Percentiles rank a stretch among this genome's conserved stretches.
phyloP scores from a whole-genome alignment of 177 flowering plant genomes.

The Vitis hybrid region DNA sequence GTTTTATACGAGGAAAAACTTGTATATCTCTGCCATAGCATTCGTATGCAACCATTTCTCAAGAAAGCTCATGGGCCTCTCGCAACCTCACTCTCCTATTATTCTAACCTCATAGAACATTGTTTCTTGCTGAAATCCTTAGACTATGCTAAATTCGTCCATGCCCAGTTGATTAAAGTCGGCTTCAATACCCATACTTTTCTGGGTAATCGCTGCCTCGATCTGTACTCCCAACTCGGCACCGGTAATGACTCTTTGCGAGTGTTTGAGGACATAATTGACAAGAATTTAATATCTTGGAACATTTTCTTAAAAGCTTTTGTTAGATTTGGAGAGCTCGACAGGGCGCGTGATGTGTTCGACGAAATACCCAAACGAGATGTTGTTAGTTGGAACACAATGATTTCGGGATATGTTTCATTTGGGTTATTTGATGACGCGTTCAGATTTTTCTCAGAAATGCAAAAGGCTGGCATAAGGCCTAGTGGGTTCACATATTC shows the following conservation, averaged over 20 bases:
- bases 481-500: slow-evolving; percentile 55
- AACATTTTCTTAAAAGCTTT: slow-evolving; percentile 52
- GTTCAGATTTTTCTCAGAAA: slow-evolving; percentile 30
- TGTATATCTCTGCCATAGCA: background rate
- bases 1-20: no score
- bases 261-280: slow-evolving; percentile 42
- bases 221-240: slow-evolving; percentile 40
- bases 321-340: slow-evolving; percentile 23
- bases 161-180: slow-evolving; percentile 57
- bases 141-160: slow-evolving; percentile 28
- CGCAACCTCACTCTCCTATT: slow-evolving; percentile 24
- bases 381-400: slow-evolving; percentile 69
- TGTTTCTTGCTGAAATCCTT: slow-evolving; percentile 33
- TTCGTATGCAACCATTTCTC: slow-evolving; percentile 26
- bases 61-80: slow-evolving; percentile 17
- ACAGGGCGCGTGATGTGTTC: slow-evolving; percentile 40
- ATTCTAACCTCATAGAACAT: slow-evolving; percentile 34
- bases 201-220: slow-evolving; percentile 56
- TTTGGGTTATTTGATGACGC: slow-evolving; percentile 36
- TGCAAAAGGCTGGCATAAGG: slow-evolving; percentile 43
- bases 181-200: slow-evolving; percentile 45
- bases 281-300: slow-evolving; percentile 52
- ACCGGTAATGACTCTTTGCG: slow-evolving; percentile 28
- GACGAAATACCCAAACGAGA: slow-evolving; percentile 58
- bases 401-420: slow-evolving; percentile 48